Evolutionary conservation across 495 filamentous ascomycete genomes (phyloP).

Genomic region (Collariella sp.): DNA sequence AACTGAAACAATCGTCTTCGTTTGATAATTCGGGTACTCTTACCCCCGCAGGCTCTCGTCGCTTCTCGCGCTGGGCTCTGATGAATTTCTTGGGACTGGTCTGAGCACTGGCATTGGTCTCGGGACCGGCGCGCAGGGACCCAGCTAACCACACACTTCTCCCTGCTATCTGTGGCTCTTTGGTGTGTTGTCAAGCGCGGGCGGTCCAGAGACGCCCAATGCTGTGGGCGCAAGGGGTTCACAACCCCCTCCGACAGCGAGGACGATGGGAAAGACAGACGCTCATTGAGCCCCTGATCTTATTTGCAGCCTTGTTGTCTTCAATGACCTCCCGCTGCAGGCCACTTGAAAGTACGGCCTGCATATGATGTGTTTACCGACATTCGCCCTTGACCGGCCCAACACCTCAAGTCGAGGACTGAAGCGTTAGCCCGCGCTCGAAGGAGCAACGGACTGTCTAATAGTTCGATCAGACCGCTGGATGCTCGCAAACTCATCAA

Average conservation of each 20-base stretch:
- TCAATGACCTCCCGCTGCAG: conserved; percentile 8
- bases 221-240: not conserved
- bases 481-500: not conserved
- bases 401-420: not conserved
- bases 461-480: no score
- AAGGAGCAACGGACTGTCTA: not conserved
- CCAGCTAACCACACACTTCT: not conserved
- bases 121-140: not conserved
- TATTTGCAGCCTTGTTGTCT: not conserved
- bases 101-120: not conserved
- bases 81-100: not conserved
- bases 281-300: not conserved
- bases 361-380: not conserved
- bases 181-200: not conserved
- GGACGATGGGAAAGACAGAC: not conserved
- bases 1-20: not conserved
- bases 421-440: not conserved
- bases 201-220: not conserved
- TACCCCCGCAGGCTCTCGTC: not conserved
- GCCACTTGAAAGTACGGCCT: not conserved
- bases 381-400: not conserved
- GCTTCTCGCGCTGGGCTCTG: not conserved
- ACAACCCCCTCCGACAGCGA: not conserved
- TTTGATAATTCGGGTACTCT: not conserved
- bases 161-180: no score